These are phyloP conservation scores for Alnus rubra DNA, from an alignment of 306 rosid genomes.

Conservation along the genomic window DNA sequence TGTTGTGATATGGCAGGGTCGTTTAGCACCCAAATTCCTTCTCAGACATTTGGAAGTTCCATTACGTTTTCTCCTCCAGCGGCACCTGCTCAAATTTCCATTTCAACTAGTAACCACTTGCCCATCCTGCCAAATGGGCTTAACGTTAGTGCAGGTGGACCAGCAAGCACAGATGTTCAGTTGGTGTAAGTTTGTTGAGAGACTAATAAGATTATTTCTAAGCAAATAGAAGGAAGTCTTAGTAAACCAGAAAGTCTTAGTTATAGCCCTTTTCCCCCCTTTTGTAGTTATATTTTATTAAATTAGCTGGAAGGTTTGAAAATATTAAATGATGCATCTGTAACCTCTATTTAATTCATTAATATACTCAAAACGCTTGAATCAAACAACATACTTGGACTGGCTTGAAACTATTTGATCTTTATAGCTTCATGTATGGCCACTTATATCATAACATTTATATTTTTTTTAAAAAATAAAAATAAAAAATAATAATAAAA, in stretches of 20 bases:
- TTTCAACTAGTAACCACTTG: slow-evolving; percentile 35
- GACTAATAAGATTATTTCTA: slow-evolving; percentile 11
- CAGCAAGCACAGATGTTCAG: slow-evolving; percentile 37
- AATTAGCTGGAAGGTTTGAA: neutral
- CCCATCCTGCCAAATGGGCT: slow-evolving; percentile 23
- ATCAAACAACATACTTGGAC: neutral
- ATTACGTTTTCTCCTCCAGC: slow-evolving; percentile 37
- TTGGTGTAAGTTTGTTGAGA: slow-evolving; percentile 49
- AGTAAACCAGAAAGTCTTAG: neutral
- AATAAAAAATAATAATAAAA: no score
- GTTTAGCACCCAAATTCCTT: slow-evolving; percentile 38
- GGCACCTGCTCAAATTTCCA: slow-evolving; percentile 33
- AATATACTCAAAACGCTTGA: neutral
- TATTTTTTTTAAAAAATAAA: neutral
- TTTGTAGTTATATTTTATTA: neutral
- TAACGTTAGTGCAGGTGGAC: slow-evolving; percentile 35
- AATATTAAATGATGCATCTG: neutral
- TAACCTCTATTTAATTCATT: neutral
- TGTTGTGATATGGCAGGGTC: slow-evolving; percentile 15
- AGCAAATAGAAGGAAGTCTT: slow-evolving; percentile 2
- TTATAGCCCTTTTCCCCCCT: neutral
- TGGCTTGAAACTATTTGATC: neutral
- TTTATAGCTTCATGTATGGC: neutral
- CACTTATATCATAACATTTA: neutral
- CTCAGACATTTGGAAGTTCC: slow-evolving; percentile 33